A percentile compares a stretch with the other conserved stretches of the same genome.
phyloP scores from a whole-genome alignment of 116 monocot species.

The Iris pallida region DNA sequence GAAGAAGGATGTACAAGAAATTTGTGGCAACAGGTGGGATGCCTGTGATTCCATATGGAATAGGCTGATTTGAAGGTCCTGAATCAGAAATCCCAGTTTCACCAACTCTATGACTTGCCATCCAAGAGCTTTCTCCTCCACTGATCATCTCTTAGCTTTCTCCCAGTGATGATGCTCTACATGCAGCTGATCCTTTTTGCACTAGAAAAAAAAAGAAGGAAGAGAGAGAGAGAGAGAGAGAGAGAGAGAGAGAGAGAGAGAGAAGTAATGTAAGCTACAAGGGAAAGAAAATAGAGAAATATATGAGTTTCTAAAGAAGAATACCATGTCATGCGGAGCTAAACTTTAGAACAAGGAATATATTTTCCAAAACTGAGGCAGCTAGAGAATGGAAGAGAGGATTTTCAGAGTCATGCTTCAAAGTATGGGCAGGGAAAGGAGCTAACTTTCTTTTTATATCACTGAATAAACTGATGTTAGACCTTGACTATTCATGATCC shows the following conservation, averaged over 20 bases:
- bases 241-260: too few species aligned
- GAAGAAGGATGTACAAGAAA: slow-evolving; percentile 41
- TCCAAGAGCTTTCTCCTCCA: slow-evolving; percentile 18
- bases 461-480: slow-evolving; percentile 24
- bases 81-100: slow-evolving; percentile 48
- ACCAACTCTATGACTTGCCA: slow-evolving; percentile 48
- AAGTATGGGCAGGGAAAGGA: slow-evolving; percentile 17
- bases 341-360: too few species aligned
- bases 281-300: too few species aligned
- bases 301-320: too few species aligned
- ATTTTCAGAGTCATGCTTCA: neutral
- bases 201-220: too few species aligned
- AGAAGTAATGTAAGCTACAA: too few species aligned
- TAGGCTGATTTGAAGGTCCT: slow-evolving; percentile 36
- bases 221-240: too few species aligned
- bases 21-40: slow-evolving; percentile 29
- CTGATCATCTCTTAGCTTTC: neutral
- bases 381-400: neutral
- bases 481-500: slow-evolving; percentile 25
- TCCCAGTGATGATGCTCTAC: too few species aligned
- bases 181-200: too few species aligned
- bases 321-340: too few species aligned
- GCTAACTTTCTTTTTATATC: slow-evolving; percentile 5
- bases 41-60: slow-evolving; percentile 35
- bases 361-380: neutral